A percentile compares a stretch with the other conserved stretches of the same genome.
These are phyloP conservation scores for Glonium stellatum DNA, from an alignment of 495 filamentous ascomycete species.

Conservation along the genomic window DNA sequence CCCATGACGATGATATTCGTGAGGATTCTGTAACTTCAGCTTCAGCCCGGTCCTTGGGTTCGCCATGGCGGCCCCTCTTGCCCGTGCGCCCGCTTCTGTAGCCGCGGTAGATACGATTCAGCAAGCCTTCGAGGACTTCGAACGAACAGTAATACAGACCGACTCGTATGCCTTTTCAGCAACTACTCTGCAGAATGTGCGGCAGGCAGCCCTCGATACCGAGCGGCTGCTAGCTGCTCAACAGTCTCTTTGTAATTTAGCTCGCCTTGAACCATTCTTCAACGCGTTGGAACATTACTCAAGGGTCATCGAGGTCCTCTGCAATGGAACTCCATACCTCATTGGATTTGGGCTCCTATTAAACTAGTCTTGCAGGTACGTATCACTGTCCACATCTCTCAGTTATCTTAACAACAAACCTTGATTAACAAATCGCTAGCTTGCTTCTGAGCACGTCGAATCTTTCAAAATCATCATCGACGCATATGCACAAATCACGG, in stretches of 20 bases:
- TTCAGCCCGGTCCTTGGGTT: too few species aligned
- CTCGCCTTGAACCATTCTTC: conserved; percentile 32
- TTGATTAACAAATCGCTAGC: conserved; percentile 2
- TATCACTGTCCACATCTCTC: background rate
- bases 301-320: conserved; percentile 33
- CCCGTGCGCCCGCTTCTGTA: too few species aligned
- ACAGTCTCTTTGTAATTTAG: conserved; percentile 27
- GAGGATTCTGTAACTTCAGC: too few species aligned
- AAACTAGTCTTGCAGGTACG: conserved; percentile 39
- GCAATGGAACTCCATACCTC: conserved; percentile 23
- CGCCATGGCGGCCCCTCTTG: too few species aligned
- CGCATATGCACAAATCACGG: conserved; percentile 39
- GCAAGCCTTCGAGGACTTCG: conserved; percentile 35
- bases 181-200: conserved; percentile 31
- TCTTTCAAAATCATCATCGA: conserved; percentile 40
- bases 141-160: conserved; percentile 22
- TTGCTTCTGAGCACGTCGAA: conserved; percentile 32
- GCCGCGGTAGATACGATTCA: background rate
- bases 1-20: too few species aligned
- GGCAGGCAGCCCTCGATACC: background rate
- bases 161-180: conserved; percentile 30
- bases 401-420: too few species aligned
- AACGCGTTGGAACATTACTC: conserved; percentile 29
- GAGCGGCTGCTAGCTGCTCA: conserved; percentile 6
- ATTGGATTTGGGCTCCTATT: conserved; percentile 35